Base-by-base conservation (phyloP, 192 early-diverging fungal species). In the Backusella sp. region DNA sequence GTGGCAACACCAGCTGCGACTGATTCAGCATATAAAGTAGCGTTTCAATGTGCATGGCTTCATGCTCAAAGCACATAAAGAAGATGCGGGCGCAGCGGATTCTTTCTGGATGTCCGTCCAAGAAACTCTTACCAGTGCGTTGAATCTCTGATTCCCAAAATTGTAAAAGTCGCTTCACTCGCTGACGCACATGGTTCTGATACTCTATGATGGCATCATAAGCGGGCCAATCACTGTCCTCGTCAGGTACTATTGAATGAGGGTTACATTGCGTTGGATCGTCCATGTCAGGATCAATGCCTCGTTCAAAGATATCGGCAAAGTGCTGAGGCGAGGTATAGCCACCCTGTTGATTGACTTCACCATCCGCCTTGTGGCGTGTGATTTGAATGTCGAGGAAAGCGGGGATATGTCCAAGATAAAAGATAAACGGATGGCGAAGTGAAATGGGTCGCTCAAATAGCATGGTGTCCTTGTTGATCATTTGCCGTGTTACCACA, bases 11-110 rank as follows among this genome's bases (percentile, higher is more conserved):
- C 53, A 86, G 85, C 26, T 86, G 82, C 8, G 79, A 84, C 76
- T 94, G 96, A 5, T 95, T 84, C 3, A 96, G 79, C 95, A 98
- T 98, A 75, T 96, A 96, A 2, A 98, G 80, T 21, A 98, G 44
- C 0, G 96, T 98, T 79, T 98, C 96, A 8, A 96, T 80, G 73
- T 98, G 96, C 95, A 97, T 92, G 1, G 91, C 95, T 74, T 98
- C 93, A 79, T 98, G 96, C 80, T 98, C 96, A 85, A 93, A 96
- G 14, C 86, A 84, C 95, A 98, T 96, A 88, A 89, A 95, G 26
- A 96, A 34, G 17, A 90, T 88, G 23, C 94, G 85, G 6, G 84
- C 89, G 36, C 89, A 30, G 30, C 83, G 73, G 11, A 28, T 71
- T 32, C 80, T 80, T 19, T 68, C 19, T 3, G 78, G 79, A 34